Evolutionary conservation across 2,329 filamentous ascomycete genomes (phyloP).

Genomic region (Nothophaeocryptopus gaeumannii): DNA sequence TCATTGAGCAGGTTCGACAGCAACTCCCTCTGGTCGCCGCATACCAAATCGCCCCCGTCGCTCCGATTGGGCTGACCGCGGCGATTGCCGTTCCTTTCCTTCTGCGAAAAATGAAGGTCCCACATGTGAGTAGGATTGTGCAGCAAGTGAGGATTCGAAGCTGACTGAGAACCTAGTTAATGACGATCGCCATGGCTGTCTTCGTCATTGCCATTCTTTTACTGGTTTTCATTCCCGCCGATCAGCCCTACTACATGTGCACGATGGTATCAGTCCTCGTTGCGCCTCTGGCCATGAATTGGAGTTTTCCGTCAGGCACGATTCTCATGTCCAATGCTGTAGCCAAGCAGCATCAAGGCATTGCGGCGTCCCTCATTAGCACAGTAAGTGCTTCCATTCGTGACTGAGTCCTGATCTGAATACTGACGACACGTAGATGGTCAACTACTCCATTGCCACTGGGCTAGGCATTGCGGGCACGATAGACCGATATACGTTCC

Average conservation of each 20-base stretch:
- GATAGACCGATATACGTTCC: conserved; percentile 19
- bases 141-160: too few species aligned
- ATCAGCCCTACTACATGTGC: conserved; percentile 38
- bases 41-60: conserved; percentile 34
- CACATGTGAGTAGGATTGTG: conserved; percentile 25
- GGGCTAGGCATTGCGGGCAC: conserved; percentile 26
- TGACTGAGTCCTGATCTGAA: neutral
- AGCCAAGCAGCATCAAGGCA: conserved; percentile 30
- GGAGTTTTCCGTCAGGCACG: conserved; percentile 30
- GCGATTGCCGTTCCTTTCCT: conserved; percentile 36
- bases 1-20: conserved; percentile 32
- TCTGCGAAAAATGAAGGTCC: conserved; percentile 36
- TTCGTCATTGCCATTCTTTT: conserved; percentile 36
- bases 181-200: conserved; percentile 31
- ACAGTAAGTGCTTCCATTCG: conserved; percentile 1
- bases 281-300: conserved; percentile 38
- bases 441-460: conserved; percentile 31
- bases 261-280: conserved; percentile 37
- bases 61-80: conserved; percentile 35
- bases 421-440: conserved; percentile 20
- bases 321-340: conserved; percentile 31
- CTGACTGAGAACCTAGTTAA: conserved; percentile 26
- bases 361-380: conserved; percentile 27
- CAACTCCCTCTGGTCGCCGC: conserved; percentile 33
- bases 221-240: conserved; percentile 31